phyloP scores from a whole-genome alignment of 371 early-diverging fungal genomes.

The Choanephora cucurbitarum region DNA sequence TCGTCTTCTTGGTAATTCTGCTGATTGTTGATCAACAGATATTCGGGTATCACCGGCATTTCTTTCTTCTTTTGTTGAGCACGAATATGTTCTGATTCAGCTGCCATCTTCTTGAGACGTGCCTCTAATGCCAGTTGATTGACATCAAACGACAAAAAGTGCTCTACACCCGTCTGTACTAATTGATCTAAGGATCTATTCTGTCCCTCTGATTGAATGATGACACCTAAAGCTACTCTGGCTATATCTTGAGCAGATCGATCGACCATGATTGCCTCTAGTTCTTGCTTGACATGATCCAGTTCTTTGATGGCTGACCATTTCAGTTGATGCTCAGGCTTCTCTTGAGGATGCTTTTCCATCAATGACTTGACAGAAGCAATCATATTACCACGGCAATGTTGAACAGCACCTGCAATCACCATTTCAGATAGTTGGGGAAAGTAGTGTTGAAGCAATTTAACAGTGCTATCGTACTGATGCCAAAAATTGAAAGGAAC shows the following conservation, averaged over 20 bases:
- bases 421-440: slow-evolving; percentile 8
- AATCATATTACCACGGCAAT: slow-evolving; percentile 23
- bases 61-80: slow-evolving; percentile 19
- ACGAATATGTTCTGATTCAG: slow-evolving; percentile 19
- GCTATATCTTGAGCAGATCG: slow-evolving; percentile 39
- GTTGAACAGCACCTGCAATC: slow-evolving; percentile 20
- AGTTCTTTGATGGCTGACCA: slow-evolving; percentile 23
- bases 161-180: slow-evolving; percentile 47
- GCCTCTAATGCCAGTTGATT: slow-evolving; percentile 35
- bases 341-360: slow-evolving; percentile 21
- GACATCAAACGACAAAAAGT: slow-evolving; percentile 41
- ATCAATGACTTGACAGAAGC: slow-evolving; percentile 26
- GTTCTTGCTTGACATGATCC: slow-evolving; percentile 30
- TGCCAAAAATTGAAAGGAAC: slow-evolving; percentile 45
- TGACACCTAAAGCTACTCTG: slow-evolving; percentile 44
- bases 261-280: slow-evolving; percentile 48
- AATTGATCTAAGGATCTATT: slow-evolving; percentile 24
- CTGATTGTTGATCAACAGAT: slow-evolving; percentile 42
- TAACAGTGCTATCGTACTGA: slow-evolving; percentile 29
- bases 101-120: slow-evolving; percentile 33
- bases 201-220: slow-evolving; percentile 26
- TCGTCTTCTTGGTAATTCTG: slow-evolving; percentile 59
- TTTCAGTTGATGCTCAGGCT: slow-evolving; percentile 20
- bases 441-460: slow-evolving; percentile 9
- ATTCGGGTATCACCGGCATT: slow-evolving; percentile 46